Evolutionary conservation across 2,329 filamentous ascomycete genomes (phyloP).

Genomic region (Zymoseptoria brevis): DNA sequence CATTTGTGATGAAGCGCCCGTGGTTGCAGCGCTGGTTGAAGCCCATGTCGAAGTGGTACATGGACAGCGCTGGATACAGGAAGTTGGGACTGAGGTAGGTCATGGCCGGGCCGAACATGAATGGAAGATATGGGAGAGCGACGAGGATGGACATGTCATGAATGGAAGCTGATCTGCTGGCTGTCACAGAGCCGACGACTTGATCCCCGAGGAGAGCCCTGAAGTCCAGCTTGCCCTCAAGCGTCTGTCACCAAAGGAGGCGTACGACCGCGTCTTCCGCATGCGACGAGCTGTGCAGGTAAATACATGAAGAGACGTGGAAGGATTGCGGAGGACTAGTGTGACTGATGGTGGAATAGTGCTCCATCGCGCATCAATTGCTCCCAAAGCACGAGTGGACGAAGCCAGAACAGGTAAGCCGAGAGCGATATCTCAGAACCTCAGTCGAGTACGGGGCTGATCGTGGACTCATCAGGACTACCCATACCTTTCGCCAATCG

Average conservation of each 20-base stretch:
- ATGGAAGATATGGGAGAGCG: background rate
- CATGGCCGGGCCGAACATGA: background rate
- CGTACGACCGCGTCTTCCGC: conserved; percentile 96
- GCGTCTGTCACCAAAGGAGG: conserved; percentile 81
- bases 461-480: conserved; percentile 46
- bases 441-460: background rate
- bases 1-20: conserved; percentile 72
- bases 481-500: conserved; percentile 59
- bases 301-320: conserved; percentile 21
- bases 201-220: conserved; percentile 89
- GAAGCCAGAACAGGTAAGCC: conserved; percentile 55
- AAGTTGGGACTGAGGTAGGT: conserved; percentile 80
- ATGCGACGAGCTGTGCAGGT: conserved; percentile 92
- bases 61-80: conserved; percentile 82
- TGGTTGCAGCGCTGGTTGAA: conserved; percentile 73
- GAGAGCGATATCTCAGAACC: background rate
- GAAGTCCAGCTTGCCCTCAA: conserved; percentile 78
- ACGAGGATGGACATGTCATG: background rate
- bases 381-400: conserved; percentile 59
- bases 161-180: conserved; percentile 10
- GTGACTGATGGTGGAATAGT: conserved; percentile 37
- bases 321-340: background rate
- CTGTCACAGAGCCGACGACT: conserved; percentile 70
- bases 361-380: conserved; percentile 58
- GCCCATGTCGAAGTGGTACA: conserved; percentile 83